Conservation (phyloP, 2,329 filamentous ascomycete species). For the Simplicillium aogashimaense region DNA sequence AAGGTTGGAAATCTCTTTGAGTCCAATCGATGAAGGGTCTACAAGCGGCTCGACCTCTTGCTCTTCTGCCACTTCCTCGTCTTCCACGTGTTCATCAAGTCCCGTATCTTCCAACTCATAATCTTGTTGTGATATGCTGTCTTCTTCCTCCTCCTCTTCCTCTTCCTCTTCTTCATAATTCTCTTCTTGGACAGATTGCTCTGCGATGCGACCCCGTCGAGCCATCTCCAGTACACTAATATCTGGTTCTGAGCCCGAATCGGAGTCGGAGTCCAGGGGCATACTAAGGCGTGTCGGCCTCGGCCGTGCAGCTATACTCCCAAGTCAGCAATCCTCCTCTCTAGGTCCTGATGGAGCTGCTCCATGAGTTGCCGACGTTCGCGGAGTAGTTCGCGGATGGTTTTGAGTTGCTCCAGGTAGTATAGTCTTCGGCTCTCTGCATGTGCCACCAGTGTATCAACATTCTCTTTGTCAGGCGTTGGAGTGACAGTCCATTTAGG, state of each 20-base stretch:
- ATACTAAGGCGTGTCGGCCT: slow-evolving; percentile 22
- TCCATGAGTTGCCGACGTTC: background rate
- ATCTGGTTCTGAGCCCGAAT: slow-evolving; percentile 25
- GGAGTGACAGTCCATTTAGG: too few species aligned
- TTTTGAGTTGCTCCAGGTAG: too few species aligned
- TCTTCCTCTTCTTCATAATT: slow-evolving; percentile 13
- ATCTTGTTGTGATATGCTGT: slow-evolving; percentile 6
- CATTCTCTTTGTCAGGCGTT: too few species aligned
- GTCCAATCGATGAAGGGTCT: slow-evolving; percentile 39
- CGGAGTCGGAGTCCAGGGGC: slow-evolving; percentile 22
- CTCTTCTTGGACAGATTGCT: background rate
- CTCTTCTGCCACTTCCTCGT: slow-evolving; percentile 25
- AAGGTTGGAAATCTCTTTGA: slow-evolving; percentile 79
- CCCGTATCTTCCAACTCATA: slow-evolving; percentile 14
- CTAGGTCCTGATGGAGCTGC: too few species aligned
- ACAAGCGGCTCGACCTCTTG: slow-evolving; percentile 35
- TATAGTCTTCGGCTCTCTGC: too few species aligned
- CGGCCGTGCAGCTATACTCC: slow-evolving; percentile 16
- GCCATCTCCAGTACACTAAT: slow-evolving; percentile 24
- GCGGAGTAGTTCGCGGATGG: background rate
- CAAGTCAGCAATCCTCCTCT: background rate
- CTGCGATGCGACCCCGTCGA: slow-evolving; percentile 12
- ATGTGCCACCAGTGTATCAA: too few species aligned
- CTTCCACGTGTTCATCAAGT: slow-evolving; percentile 21
- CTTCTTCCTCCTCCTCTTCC: slow-evolving; percentile 15